Conservation (phyloP, 2,329 filamentous ascomycete species). For the Aureobasidium sp. region DNA sequence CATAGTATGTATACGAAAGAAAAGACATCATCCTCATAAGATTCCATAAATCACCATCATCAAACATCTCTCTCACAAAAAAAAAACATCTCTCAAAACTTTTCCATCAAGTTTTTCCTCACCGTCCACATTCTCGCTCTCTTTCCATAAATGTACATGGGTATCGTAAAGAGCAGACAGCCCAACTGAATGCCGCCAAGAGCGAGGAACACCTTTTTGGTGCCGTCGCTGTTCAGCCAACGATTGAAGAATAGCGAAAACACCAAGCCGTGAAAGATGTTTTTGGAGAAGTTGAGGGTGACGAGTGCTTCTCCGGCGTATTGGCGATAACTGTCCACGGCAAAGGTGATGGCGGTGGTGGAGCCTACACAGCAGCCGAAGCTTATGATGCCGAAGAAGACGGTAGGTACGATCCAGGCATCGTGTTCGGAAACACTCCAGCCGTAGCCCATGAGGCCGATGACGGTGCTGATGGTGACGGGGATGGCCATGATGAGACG, state of each 20-base stretch:
- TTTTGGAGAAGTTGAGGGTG: constrained; percentile 91
- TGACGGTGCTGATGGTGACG: constrained; percentile 65
- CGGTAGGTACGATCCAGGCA: constrained; percentile 81
- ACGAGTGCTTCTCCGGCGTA: constrained; percentile 92
- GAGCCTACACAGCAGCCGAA: constrained; percentile 87
- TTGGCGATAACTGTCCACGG: constrained; percentile 84
- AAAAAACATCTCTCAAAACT: constrained; percentile 37
- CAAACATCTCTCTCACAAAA: background rate
- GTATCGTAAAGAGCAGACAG: constrained; percentile 65
- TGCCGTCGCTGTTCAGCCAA: constrained; percentile 70
- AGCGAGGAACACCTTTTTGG: constrained; percentile 70
- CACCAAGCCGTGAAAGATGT: constrained; percentile 80
- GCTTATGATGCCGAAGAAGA: constrained; percentile 87
- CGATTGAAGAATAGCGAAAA: constrained; percentile 81
- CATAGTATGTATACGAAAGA: background rate
- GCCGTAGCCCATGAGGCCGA: constrained; percentile 92
- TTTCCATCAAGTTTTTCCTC: constrained; percentile 77
- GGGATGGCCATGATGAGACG: constrained; percentile 80
- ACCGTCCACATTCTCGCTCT: constrained; percentile 90
- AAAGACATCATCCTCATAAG: background rate
- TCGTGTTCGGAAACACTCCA: constrained; percentile 74
- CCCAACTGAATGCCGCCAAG: constrained; percentile 80
- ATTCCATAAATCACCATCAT: background rate
- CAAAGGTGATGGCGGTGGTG: constrained; percentile 89
- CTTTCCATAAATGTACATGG: constrained; percentile 94